Conservation (phyloP, 2,329 filamentous ascomycete genomes). For the Scolecobasidium constrictum region DNA sequence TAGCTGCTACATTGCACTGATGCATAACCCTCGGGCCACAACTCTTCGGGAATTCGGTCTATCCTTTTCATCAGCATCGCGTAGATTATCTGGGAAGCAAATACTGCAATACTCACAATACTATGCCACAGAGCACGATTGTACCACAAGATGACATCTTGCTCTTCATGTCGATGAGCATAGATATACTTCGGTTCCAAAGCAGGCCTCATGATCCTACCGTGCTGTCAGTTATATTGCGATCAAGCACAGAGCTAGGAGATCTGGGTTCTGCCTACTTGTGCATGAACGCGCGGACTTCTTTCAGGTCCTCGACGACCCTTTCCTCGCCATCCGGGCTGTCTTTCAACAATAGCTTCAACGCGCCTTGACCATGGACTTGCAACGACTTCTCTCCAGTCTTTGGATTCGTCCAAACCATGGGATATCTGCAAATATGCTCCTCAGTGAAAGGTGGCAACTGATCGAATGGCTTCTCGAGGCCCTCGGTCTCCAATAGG, state of each 20-base stretch:
- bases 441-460: slow-evolving; percentile 25
- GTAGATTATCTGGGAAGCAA: too few species aligned
- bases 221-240: too few species aligned
- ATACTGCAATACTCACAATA: slow-evolving; percentile 2
- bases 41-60: slow-evolving; percentile 3
- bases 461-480: slow-evolving; percentile 20
- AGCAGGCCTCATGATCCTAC: slow-evolving; percentile 28
- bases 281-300: slow-evolving; percentile 21
- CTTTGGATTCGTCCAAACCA: slow-evolving; percentile 36
- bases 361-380: slow-evolving; percentile 31
- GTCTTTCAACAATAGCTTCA: slow-evolving; percentile 28
- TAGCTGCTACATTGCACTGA: slow-evolving; percentile 5
- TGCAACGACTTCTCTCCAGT: slow-evolving; percentile 32
- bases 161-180: slow-evolving; percentile 28
- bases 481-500: slow-evolving; percentile 18
- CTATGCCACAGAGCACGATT: slow-evolving; percentile 19
- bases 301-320: slow-evolving; percentile 26
- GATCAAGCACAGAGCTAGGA: too few species aligned
- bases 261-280: too few species aligned
- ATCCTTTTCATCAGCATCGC: too few species aligned
- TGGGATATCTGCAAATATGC: slow-evolving; percentile 31
- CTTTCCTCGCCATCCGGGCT: slow-evolving; percentile 21
- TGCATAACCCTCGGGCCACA: slow-evolving; percentile 5
- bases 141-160: slow-evolving; percentile 34
- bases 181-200: slow-evolving; percentile 33